These are phyloP conservation scores for Corchorus capsularis DNA, from an alignment of 345 rosid genomes.

Conservation along the genomic window DNA sequence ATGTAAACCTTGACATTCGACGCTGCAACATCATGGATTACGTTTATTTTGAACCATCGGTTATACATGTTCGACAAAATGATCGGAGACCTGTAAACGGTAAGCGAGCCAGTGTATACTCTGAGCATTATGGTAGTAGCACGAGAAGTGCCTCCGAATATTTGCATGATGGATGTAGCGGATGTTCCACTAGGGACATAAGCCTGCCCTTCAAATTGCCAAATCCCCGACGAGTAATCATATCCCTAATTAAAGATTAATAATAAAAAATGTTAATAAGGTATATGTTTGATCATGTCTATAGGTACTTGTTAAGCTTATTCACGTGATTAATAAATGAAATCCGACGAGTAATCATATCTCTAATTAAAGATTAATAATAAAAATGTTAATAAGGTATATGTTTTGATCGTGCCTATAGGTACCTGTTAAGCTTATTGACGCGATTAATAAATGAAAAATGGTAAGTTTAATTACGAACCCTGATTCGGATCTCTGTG, in stretches of 20 bases:
- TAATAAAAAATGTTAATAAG: neutral
- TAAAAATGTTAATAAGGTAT: neutral
- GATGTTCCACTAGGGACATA: constrained; percentile 39
- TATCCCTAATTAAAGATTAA: constrained; percentile 31
- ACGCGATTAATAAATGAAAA: too few relatives aligned
- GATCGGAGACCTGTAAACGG: constrained; percentile 27
- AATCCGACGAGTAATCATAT: constrained; percentile 32
- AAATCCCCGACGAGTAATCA: constrained; percentile 37
- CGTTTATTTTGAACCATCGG: constrained; percentile 36
- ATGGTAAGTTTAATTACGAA: neutral
- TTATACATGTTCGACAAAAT: constrained; percentile 21
- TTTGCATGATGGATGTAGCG: constrained; percentile 39
- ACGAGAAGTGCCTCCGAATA: constrained; percentile 27
- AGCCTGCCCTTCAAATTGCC: constrained; percentile 52
- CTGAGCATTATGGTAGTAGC: constrained; percentile 35
- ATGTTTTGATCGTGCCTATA: too few relatives aligned
- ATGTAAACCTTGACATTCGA: constrained; percentile 29
- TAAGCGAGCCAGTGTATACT: constrained; percentile 33
- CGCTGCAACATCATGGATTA: constrained; percentile 38
- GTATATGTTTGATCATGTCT: too few relatives aligned
- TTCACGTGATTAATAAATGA: too few relatives aligned
- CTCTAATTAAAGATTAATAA: constrained; percentile 27
- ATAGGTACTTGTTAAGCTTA: too few relatives aligned
- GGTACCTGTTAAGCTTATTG: too few relatives aligned
- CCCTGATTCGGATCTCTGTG: constrained; percentile 30